Evolutionary conservation across 1,139 yeast species (phyloP), one percentile per base, ranked within the genome.

Genomic region (Debaryomyces fabryi): DNA sequence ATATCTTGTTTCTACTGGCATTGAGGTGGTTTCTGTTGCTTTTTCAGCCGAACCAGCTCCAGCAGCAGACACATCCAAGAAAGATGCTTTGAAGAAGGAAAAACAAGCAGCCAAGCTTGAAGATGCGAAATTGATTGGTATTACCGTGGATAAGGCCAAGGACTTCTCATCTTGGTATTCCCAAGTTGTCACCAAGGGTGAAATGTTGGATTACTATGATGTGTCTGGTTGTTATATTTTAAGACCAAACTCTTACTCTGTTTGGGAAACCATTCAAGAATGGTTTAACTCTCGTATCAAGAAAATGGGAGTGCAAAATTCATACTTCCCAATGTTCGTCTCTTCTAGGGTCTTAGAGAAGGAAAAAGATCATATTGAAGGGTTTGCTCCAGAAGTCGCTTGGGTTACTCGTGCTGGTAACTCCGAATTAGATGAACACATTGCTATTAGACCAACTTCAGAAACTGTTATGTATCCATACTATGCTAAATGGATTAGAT

Each of bases 391-490:
- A 27, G 99, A 95, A 74, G 99, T 95, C 49, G 99, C 99, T 21
- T 95, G 99, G 99, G 99, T 95, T 57, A 95, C 99, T 52, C 83
- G 79, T 63, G 99, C 99, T 45, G 99, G 99, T 62, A 71, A 75
- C 45, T 88, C 96, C 27, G 98, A 93, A 46, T 81, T 95, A 60
- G 99, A 95, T 49, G 99, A 95, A 75, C 99, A 96, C 60, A 89
- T 95, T 64, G 99, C 99, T 52, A 93, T 95, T 60, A 88, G 99
- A 77, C 99, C 99, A 62, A 95, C 99, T 42, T 91, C 98, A 15
- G 99, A 95, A 72, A 95, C 99, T 45, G 99, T 93, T 68, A 95
- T 95, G 99, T 95, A 95, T 71, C 99, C 99, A 54, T 95, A 95
- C 83, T 95, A 92, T 67, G 90, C 98, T 62, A 95, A 95, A 72